These are phyloP conservation scores for Pleurotus tuoliensis DNA, from an alignment of 768 basidiomycete genomes.

Conservation along the genomic window DNA sequence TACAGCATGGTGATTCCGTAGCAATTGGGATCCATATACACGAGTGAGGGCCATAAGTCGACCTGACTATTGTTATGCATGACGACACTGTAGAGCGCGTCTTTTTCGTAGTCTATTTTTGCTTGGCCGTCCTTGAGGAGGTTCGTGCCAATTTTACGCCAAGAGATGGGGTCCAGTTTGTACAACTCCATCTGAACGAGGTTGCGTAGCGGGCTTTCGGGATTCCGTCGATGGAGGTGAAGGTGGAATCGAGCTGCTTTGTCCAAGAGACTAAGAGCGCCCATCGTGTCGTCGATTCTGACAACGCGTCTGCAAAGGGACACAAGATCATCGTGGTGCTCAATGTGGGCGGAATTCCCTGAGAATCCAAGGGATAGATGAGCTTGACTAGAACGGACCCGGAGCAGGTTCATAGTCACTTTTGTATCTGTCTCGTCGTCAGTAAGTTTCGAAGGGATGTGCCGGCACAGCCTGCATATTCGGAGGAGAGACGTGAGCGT, in stretches of 20 bases:
- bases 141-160: conserved; percentile 40
- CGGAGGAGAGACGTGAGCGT: conserved; percentile 42
- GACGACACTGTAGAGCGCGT: conserved; percentile 42
- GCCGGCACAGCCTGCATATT: conserved; percentile 39
- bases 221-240: conserved; percentile 51
- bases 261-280: conserved; percentile 39
- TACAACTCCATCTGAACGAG: conserved; percentile 52
- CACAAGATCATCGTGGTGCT: conserved; percentile 40
- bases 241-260: conserved; percentile 59
- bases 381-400: conserved; percentile 41
- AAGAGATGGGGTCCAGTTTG: conserved; percentile 40
- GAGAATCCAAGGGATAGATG: conserved; percentile 46
- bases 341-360: conserved; percentile 31
- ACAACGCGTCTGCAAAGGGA: conserved; percentile 31
- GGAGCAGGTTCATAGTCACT: conserved; percentile 40
- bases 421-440: conserved; percentile 26
- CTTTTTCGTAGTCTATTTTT: conserved; percentile 38
- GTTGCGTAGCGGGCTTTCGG: conserved; percentile 39
- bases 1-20: conserved; percentile 55
- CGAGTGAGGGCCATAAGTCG: conserved; percentile 62
- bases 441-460: conserved; percentile 26
- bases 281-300: conserved; percentile 29
- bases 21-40: conserved; percentile 55
- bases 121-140: conserved; percentile 44
- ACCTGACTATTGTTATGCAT: conserved; percentile 46